A percentile compares a stretch with the other conserved stretches of the same genome.
Conservation (phyloP, 306 rosid species). For the Chamaecrista fasciculata region DNA sequence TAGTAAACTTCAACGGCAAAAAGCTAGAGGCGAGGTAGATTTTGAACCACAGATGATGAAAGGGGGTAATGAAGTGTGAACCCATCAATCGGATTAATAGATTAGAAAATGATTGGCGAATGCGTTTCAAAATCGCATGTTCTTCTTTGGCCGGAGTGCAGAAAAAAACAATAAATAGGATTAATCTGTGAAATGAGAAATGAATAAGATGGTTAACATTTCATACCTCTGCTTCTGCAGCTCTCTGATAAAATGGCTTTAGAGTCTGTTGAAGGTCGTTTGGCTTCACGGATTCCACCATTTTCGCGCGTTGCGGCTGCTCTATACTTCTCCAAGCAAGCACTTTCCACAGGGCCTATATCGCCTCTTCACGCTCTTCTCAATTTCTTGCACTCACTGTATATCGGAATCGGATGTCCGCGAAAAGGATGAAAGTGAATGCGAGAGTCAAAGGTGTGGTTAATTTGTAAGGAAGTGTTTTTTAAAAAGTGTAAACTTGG, state of each 20-base stretch:
- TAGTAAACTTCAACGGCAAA: background rate
- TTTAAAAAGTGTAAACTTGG: too few relatives aligned
- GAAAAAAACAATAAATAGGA: background rate
- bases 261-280: slow-evolving; percentile 38
- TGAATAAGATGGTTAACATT: background rate
- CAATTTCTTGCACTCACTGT: too few relatives aligned
- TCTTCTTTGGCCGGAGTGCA: background rate
- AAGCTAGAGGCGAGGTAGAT: background rate
- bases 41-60: background rate
- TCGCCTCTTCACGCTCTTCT: too few relatives aligned
- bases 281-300: slow-evolving; percentile 51
- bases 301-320: background rate
- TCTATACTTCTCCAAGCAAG: background rate
- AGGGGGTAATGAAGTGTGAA: background rate
- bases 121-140: background rate
- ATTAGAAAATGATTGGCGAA: background rate
- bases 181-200: background rate
- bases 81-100: background rate
- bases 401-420: too few relatives aligned
- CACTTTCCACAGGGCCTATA: background rate
- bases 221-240: slow-evolving; percentile 76
- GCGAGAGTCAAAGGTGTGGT: too few relatives aligned
- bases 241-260: slow-evolving; percentile 71
- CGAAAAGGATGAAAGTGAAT: too few relatives aligned
- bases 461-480: too few relatives aligned